A percentile compares a stretch with the other conserved stretches of the same genome.
These are phyloP conservation scores for Byssoonygena ceratinophila DNA, from an alignment of 2,329 filamentous ascomycete genomes.

Conservation along the genomic window DNA sequence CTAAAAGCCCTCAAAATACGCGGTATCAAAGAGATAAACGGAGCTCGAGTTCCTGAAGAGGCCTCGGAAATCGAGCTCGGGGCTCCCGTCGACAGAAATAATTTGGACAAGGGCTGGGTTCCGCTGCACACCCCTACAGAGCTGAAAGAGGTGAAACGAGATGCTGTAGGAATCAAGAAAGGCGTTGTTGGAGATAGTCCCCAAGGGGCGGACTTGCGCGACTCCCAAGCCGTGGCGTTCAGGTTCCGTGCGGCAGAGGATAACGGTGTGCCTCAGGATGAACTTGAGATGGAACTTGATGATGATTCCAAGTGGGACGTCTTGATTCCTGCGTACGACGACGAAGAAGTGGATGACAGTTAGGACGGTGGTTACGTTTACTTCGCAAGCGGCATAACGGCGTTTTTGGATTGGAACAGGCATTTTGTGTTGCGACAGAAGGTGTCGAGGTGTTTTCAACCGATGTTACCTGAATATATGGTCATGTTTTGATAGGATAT, in stretches of 20 bases:
- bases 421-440: too few species aligned
- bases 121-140: slow-evolving; percentile 29
- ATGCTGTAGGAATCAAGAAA: slow-evolving; percentile 22
- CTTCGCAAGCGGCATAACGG: not conserved
- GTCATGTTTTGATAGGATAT: too few species aligned
- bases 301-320: slow-evolving; percentile 19
- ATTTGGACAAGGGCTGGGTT: slow-evolving; percentile 42
- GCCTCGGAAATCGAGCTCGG: slow-evolving; percentile 39
- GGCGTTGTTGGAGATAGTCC: slow-evolving; percentile 26
- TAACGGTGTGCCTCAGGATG: slow-evolving; percentile 23
- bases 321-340: slow-evolving; percentile 17
- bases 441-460: too few species aligned
- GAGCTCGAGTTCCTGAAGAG: slow-evolving; percentile 30
- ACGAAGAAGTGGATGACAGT: slow-evolving; percentile 9
- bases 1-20: slow-evolving; percentile 44
- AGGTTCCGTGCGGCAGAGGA: slow-evolving; percentile 25
- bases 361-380: not conserved
- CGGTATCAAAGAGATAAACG: slow-evolving; percentile 32
- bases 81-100: slow-evolving; percentile 38
- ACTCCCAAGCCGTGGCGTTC: slow-evolving; percentile 35
- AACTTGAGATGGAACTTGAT: slow-evolving; percentile 27
- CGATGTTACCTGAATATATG: too few species aligned
- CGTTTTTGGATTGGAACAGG: too few species aligned
- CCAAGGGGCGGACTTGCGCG: slow-evolving; percentile 29
- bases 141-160: slow-evolving; percentile 22